Percentiles rank a stretch among this genome's conserved stretches.
Evolutionary conservation across 208 protist genomes (phyloP).

Genomic region (Naegleria lovaniensis): DNA sequence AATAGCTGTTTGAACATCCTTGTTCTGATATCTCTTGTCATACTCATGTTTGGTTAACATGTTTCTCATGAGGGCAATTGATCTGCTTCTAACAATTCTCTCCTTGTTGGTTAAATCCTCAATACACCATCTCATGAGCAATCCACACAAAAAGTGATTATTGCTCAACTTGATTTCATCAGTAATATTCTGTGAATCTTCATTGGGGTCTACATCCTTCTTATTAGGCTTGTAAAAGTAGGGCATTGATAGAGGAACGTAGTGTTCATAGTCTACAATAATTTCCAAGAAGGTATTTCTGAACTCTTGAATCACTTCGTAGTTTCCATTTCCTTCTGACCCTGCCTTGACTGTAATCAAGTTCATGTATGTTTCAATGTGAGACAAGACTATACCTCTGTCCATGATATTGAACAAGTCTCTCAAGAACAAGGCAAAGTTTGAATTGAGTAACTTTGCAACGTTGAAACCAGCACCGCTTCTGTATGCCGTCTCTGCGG

Average conservation of each 20-base stretch:
- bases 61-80: background rate
- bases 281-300: constrained; percentile 53
- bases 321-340: background rate
- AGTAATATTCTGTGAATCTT: background rate
- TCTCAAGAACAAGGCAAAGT: constrained; percentile 44
- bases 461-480: background rate
- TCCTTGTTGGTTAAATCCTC: background rate
- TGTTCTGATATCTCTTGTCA: background rate
- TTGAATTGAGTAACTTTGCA: constrained; percentile 41
- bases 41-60: constrained; percentile 15
- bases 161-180: background rate
- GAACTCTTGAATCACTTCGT: constrained; percentile 9
- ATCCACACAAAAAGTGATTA: background rate
- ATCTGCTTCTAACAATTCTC: background rate
- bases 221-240: background rate
- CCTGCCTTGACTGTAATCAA: background rate
- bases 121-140: background rate
- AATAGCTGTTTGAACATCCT: background rate
- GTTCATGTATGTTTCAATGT: background rate
- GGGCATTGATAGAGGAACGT: constrained; percentile 47
- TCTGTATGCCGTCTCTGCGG: background rate
- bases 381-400: constrained; percentile 36
- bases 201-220: background rate
- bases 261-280: constrained; percentile 51
- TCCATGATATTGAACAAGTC: constrained; percentile 49